Percentiles rank a stretch among this genome's conserved stretches.
phyloP scores from a whole-genome alignment of 1,284 basidiomycete species.

The Cryptococcus maquisensis region DNA sequence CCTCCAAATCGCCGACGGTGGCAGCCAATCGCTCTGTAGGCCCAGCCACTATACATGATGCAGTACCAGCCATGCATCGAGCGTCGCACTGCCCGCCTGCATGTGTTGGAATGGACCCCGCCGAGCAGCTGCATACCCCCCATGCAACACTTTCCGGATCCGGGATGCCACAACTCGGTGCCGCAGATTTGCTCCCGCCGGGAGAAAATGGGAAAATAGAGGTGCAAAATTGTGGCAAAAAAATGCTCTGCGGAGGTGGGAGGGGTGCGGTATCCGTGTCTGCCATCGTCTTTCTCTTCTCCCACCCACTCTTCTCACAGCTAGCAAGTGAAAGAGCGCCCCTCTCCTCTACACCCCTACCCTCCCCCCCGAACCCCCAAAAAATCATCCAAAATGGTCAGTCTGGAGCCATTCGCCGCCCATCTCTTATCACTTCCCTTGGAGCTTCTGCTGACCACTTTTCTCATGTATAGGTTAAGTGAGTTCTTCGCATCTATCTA shows the following conservation, averaged over 20 bases:
- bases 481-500: conserved; percentile 14
- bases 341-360: conserved; percentile 5
- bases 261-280: not conserved
- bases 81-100: no score
- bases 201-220: not conserved
- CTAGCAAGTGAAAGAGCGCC: conserved; percentile 3
- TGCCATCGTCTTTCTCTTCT: not conserved
- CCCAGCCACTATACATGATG: no score
- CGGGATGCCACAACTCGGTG: no score
- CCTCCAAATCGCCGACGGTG: no score
- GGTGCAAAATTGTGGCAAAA: not conserved
- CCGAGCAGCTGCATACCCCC: no score
- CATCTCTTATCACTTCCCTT: not conserved
- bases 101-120: no score
- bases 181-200: no score
- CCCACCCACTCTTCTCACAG: not conserved
- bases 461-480: conserved; percentile 36
- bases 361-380: conserved; percentile 18
- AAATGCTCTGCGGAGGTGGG: not conserved
- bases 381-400: conserved; percentile 42
- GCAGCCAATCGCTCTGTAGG: no score
- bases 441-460: conserved; percentile 22
- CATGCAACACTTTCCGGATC: no score
- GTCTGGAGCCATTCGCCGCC: conserved; percentile 9
- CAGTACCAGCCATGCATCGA: no score